Conservation (phyloP, 1,139 yeast genomes). For the Candida sanyaensis region DNA sequence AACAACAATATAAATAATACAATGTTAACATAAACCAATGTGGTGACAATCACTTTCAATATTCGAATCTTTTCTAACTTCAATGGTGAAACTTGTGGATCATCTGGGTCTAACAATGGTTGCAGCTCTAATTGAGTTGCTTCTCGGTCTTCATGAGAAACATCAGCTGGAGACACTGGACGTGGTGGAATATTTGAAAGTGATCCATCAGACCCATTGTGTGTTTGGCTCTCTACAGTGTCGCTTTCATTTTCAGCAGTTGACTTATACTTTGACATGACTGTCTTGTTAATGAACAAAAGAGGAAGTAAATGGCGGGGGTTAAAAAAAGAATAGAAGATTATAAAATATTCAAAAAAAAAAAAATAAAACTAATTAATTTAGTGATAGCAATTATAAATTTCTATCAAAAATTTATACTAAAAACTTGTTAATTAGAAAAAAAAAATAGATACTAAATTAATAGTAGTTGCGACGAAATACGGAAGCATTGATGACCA, state of each 20-base stretch:
- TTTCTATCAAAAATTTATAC: background rate
- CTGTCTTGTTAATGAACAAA: background rate
- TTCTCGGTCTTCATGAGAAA: constrained; percentile 7
- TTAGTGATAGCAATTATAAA: constrained; percentile 4
- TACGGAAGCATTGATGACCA: too few species aligned
- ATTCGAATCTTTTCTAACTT: constrained; percentile 51
- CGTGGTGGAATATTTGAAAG: constrained; percentile 1
- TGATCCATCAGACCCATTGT: background rate
- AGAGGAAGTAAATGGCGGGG: too few species aligned
- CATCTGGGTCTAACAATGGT: constrained; percentile 52
- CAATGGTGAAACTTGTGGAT: constrained; percentile 65
- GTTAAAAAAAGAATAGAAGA: background rate
- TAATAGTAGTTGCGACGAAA: too few species aligned
- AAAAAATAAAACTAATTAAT: too few species aligned
- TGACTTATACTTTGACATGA: constrained; percentile 11
- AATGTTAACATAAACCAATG: constrained; percentile 39
- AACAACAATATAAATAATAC: constrained; percentile 43
- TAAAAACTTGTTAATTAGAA: background rate
- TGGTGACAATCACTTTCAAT: constrained; percentile 42
- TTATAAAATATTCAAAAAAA: background rate
- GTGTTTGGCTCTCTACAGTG: background rate
- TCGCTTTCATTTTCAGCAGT: constrained; percentile 1
- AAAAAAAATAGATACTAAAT: background rate
- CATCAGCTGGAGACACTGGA: constrained; percentile 3
- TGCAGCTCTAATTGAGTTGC: constrained; percentile 16